These are phyloP conservation scores for Saturnispora bothae DNA, from an alignment of 805 yeast genomes.

Conservation along the genomic window DNA sequence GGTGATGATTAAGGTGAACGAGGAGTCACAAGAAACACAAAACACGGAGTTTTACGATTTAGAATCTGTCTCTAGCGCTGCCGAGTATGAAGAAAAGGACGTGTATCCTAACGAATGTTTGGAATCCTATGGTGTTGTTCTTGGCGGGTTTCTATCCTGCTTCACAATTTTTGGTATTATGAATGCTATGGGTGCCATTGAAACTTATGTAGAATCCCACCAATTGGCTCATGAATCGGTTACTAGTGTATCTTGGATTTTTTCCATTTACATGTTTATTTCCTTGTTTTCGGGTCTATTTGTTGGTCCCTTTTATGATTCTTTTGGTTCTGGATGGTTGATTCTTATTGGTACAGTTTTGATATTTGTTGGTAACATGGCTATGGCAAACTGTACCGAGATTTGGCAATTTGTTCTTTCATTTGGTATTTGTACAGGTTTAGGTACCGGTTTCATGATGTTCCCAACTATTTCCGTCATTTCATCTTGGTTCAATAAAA, in stretches of 20 bases:
- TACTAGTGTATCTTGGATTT: constrained; percentile 55
- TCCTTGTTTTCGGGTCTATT: constrained; percentile 31
- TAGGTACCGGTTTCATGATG: constrained; percentile 50
- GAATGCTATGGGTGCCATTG: constrained; percentile 52
- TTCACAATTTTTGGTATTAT: constrained; percentile 42
- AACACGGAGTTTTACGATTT: constrained; percentile 1
- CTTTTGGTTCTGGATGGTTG: constrained; percentile 42
- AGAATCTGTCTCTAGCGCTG: constrained; percentile 2
- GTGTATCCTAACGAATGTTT: constrained; percentile 42
- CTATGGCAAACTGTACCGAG: constrained; percentile 40
- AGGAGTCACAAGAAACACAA: background rate
- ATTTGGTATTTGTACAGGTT: constrained; percentile 45
- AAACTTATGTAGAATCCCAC: constrained; percentile 46
- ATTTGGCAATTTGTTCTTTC: constrained; percentile 54
- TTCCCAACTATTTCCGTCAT: constrained; percentile 54
- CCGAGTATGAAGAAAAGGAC: constrained; percentile 12
- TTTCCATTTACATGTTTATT: constrained; percentile 45
- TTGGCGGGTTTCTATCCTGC: constrained; percentile 49
- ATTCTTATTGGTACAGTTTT: constrained; percentile 34
- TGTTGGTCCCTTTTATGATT: constrained; percentile 47
- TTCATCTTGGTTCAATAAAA: constrained; percentile 48
- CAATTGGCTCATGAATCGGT: constrained; percentile 37
- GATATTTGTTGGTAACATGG: constrained; percentile 43
- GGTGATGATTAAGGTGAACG: too few relatives aligned
- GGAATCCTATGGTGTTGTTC: constrained; percentile 41